Evolutionary conservation across 768 basidiomycete genomes (phyloP).

Genomic region (Lactarius akahatsu): DNA sequence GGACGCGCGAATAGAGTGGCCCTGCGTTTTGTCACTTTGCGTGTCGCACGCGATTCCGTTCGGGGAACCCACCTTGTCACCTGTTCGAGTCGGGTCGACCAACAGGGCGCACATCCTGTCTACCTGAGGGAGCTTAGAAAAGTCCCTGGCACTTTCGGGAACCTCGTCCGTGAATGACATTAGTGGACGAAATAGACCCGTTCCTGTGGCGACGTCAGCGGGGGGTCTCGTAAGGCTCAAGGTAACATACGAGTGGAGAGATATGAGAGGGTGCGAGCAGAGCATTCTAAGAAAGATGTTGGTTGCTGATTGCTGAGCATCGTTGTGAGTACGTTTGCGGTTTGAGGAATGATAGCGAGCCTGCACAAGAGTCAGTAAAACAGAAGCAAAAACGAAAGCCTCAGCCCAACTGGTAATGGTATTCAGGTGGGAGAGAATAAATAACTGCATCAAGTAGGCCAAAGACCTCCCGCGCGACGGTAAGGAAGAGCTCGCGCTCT

Average conservation of each 20-base stretch:
- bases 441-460: slow-evolving; percentile 19
- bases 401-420: slow-evolving; percentile 18
- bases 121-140: slow-evolving; percentile 34
- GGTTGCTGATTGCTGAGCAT: slow-evolving; percentile 56
- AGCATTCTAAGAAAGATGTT: slow-evolving; percentile 43
- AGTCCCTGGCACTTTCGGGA: slow-evolving; percentile 26
- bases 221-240: slow-evolving; percentile 53
- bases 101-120: slow-evolving; percentile 35
- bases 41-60: neutral
- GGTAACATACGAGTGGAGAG: slow-evolving; percentile 41
- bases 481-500: slow-evolving; percentile 3
- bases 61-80: slow-evolving; percentile 29
- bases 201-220: slow-evolving; percentile 8
- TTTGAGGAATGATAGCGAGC: slow-evolving; percentile 41
- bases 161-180: slow-evolving; percentile 25
- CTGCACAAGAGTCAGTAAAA: slow-evolving; percentile 34
- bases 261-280: slow-evolving; percentile 45
- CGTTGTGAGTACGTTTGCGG: slow-evolving; percentile 43
- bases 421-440: slow-evolving; percentile 21
- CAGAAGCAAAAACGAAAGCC: neutral
- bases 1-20: slow-evolving; percentile 37
- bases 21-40: slow-evolving; percentile 32
- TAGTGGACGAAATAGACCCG: slow-evolving; percentile 25
- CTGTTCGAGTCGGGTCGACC: slow-evolving; percentile 30
- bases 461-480: slow-evolving; percentile 23